phyloP scores from a whole-genome alignment of 345 rosid genomes.

The Murraya koenigii region DNA sequence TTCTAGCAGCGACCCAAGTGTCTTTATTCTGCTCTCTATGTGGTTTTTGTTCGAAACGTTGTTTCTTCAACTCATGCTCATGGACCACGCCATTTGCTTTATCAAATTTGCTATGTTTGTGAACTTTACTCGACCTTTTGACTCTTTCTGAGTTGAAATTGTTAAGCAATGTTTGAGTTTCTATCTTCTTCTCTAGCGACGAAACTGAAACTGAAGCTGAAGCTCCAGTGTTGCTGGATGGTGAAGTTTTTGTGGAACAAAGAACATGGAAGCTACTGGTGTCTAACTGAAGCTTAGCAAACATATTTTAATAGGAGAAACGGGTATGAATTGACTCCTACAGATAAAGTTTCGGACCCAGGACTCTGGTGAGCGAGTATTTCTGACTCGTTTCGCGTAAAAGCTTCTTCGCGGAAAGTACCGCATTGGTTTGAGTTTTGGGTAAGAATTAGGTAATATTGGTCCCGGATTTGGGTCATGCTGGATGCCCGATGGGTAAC shows the following conservation, averaged over 20 bases:
- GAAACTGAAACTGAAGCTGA: conserved; percentile 32
- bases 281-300: conserved; percentile 51
- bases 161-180: conserved; percentile 29
- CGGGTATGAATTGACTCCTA: neutral
- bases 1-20: conserved; percentile 13
- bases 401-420: neutral
- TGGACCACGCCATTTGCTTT: conserved; percentile 17
- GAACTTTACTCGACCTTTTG: conserved; percentile 25
- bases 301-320: conserved; percentile 31
- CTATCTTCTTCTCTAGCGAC: conserved; percentile 38
- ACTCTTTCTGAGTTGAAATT: conserved; percentile 28
- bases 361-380: neutral
- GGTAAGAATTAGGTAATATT: neutral
- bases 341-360: neutral
- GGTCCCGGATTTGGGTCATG: neutral
- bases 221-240: conserved; percentile 24
- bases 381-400: neutral
- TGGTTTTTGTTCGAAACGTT: conserved; percentile 32
- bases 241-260: conserved; percentile 41
- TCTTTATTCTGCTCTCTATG: conserved; percentile 18
- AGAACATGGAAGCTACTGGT: conserved; percentile 43
- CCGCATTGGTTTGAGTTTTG: neutral
- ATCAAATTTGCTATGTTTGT: conserved; percentile 13
- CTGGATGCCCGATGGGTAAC: neutral
- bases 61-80: conserved; percentile 30